A percentile compares a stretch with the other conserved stretches of the same genome.
Evolutionary conservation across 139 green algal species (phyloP).

Genomic region (Chlamydomonas schloesseri): DNA sequence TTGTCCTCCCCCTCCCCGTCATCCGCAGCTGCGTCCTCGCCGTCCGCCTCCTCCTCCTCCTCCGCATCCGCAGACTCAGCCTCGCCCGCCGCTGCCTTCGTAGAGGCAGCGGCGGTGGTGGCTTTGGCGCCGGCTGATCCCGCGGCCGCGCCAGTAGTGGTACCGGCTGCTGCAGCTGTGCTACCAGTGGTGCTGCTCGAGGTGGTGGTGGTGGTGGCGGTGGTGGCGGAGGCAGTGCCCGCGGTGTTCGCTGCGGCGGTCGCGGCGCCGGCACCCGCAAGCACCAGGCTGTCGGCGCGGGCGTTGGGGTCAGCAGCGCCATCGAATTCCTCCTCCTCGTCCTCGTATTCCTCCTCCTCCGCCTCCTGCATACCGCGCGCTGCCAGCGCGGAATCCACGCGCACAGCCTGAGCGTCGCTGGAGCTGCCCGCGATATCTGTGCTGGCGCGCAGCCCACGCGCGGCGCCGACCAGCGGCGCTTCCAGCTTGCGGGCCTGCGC

Average conservation of each 20-base stretch:
- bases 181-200: not conserved
- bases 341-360: not conserved
- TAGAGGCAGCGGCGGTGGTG: not conserved
- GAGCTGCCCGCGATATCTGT: too few species aligned
- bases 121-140: too few species aligned
- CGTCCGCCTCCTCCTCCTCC: not conserved
- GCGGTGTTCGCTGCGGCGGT: not conserved
- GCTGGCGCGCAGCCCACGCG: too few species aligned
- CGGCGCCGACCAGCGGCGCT: too few species aligned
- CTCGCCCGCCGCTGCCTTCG: not conserved
- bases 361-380: not conserved
- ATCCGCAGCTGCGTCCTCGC: not conserved
- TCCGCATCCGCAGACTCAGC: not conserved
- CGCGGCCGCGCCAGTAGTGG: not conserved
- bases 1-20: not conserved
- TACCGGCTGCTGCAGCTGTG: too few species aligned
- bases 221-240: not conserved
- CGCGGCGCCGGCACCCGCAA: too few species aligned
- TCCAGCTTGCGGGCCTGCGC: too few species aligned
- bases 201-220: not conserved
- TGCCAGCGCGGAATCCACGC: too few species aligned
- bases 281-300: not conserved
- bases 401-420: too few species aligned
- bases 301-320: not conserved
- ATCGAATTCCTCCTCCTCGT: not conserved